Evolutionary conservation across 116 monocot species (phyloP).

Genomic region (Papilionanthe hybrid): DNA sequence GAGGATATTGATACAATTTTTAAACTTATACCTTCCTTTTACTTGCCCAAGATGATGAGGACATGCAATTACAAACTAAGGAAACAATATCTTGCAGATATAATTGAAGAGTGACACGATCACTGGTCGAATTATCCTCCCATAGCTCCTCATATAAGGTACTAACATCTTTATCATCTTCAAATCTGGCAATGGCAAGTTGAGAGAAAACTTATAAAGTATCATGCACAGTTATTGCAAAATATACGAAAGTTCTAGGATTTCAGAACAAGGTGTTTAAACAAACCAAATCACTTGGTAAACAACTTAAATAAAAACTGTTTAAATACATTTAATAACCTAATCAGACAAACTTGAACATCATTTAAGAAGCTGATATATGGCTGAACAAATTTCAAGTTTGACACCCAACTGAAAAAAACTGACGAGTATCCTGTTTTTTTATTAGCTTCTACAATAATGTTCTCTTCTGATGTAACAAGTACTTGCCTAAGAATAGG

Average conservation of each 20-base stretch:
- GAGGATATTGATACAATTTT: background rate
- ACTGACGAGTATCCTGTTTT: too few species aligned
- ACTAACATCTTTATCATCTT: slow-evolving; percentile 91
- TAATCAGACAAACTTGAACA: background rate
- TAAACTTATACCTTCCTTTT: slow-evolving; percentile 75
- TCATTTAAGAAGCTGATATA: background rate
- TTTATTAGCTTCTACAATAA: too few species aligned
- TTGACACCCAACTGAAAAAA: too few species aligned
- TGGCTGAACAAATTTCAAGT: background rate
- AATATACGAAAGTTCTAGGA: background rate
- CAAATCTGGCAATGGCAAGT: slow-evolving; percentile 55
- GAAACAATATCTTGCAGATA: slow-evolving; percentile 73
- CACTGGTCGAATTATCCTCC: slow-evolving; percentile 85
- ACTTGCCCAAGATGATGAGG: slow-evolving; percentile 88
- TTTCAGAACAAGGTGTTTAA: background rate
- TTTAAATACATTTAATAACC: background rate
- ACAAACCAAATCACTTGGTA: background rate
- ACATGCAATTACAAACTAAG: slow-evolving; percentile 62
- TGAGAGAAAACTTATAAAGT: background rate
- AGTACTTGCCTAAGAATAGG: too few species aligned
- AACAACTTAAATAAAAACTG: background rate
- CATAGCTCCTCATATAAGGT: slow-evolving; percentile 81
- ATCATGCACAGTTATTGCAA: background rate
- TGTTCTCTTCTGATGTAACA: too few species aligned
- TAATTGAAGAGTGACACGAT: slow-evolving; percentile 76